phyloP scores from a whole-genome alignment of 2,329 filamentous ascomycete genomes.

The Alternaria sp. region DNA sequence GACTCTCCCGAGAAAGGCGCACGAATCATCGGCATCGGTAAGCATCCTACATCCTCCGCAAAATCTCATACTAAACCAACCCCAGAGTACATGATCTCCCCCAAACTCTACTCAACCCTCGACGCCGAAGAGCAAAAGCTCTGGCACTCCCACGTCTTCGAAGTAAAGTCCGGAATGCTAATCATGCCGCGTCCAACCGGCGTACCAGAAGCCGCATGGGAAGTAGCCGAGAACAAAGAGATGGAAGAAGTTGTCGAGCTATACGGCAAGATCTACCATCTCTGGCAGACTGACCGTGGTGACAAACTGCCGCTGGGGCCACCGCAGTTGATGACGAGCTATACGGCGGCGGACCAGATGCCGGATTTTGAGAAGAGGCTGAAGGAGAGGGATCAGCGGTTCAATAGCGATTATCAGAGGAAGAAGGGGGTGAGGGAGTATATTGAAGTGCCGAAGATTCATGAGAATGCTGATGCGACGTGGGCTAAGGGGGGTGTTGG shows the following conservation, averaged over 20 bases:
- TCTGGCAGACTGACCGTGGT: constrained; percentile 84
- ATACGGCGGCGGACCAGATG: constrained; percentile 58
- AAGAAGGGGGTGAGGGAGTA: constrained; percentile 62
- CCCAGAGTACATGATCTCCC: constrained; percentile 81
- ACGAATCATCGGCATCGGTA: constrained; percentile 73
- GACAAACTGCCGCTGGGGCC: constrained; percentile 67
- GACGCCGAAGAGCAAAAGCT: constrained; percentile 71
- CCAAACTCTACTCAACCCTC: constrained; percentile 70
- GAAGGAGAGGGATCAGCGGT: constrained; percentile 60
- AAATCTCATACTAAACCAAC: neutral
- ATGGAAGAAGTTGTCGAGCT: constrained; percentile 77
- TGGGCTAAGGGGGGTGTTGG: constrained; percentile 49
- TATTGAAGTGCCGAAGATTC: constrained; percentile 58
- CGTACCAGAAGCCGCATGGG: constrained; percentile 70
- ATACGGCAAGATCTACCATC: constrained; percentile 84
- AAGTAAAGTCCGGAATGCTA: constrained; percentile 81
- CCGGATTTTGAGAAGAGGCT: constrained; percentile 53
- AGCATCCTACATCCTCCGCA: neutral
- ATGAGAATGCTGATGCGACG: constrained; percentile 56
- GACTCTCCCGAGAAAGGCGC: constrained; percentile 71
- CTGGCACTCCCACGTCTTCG: constrained; percentile 80
- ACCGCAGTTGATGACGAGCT: constrained; percentile 70
- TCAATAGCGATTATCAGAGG: constrained; percentile 57
- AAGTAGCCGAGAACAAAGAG: constrained; percentile 76
- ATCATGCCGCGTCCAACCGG: constrained; percentile 69